Base-by-base conservation (phyloP, 345 rosid genomes). In the Ceriops decandra region DNA sequence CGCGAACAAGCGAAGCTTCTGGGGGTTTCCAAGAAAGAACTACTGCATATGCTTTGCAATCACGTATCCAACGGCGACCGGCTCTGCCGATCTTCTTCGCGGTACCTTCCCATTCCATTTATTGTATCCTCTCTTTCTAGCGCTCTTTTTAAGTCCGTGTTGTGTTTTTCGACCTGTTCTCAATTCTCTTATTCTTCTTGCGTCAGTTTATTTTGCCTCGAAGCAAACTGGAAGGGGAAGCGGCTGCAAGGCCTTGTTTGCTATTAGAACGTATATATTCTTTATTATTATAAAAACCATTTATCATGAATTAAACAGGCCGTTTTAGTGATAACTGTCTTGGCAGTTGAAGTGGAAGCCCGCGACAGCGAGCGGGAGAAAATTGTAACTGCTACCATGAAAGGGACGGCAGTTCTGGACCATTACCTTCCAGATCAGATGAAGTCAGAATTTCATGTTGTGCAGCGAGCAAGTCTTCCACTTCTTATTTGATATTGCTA, bases 401-500 rank as follows among this genome's bases (percentile, higher is more conserved):
- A 90, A 90, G 74, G 92, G n/a, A 86, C 88, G n/a, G 91, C 90
- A 0, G 92, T 88, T 20, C 76, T 93, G 72, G 95, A 93, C 76
- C 86, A 83, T 36, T 87, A 89, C 84, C 81, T 89, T 68, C 86
- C 98, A 8, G 92, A 90, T 75, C 78, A 87, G 47, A 79, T 90
- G 67, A 89, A 89, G 84, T 82, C 80, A 26, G 79, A 82, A 65
- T 90, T 85, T 67, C 98, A 93, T 77, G 92, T 93, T 74, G 72
- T 90, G 53, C 88, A 89, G 76, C 69, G 73, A 85, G 95, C 58
- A 72, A 67, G 74, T 75, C 33, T 57, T 69, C 11, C 51, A 16
- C 17, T 61, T 58, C 28, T 47, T 27, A 24, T 22, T 24, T 52
- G 42, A 5, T 53, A 17, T 30, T 69, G 49, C 53, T 8, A 35